phyloP scores from a whole-genome alignment of 2,329 filamentous ascomycete genomes.

The Tympanopsis confertula region DNA sequence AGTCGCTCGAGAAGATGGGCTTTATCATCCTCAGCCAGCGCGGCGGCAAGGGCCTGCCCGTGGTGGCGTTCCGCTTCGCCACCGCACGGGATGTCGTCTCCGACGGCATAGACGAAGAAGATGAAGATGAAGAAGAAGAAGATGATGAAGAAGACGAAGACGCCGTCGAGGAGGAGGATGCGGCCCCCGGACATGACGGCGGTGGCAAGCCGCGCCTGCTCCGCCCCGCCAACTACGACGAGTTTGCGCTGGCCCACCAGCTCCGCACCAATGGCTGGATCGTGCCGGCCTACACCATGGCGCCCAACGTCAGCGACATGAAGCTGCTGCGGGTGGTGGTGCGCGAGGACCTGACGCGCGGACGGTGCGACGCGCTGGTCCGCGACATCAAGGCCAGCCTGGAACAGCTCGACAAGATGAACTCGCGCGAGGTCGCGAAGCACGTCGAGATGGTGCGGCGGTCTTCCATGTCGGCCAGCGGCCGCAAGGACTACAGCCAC shows the following conservation, averaged over 20 bases:
- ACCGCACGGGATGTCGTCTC: conserved; percentile 38
- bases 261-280: conserved; percentile 83
- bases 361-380: conserved; percentile 69
- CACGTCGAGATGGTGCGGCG: conserved; percentile 36
- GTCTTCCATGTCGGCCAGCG: conserved; percentile 43
- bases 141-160: conserved; percentile 31
- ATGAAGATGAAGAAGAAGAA: background rate
- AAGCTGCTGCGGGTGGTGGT: conserved; percentile 91
- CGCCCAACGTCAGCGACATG: conserved; percentile 68
- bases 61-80: conserved; percentile 77
- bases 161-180: no score
- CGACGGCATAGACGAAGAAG: no score
- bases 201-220: background rate
- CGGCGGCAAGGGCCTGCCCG: conserved; percentile 66
- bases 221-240: conserved; percentile 43
- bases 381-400: conserved; percentile 69
- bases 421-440: conserved; percentile 57
- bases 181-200: background rate
- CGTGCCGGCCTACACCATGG: conserved; percentile 94
- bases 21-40: conserved; percentile 83
- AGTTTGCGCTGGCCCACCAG: conserved; percentile 73
- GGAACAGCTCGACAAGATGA: conserved; percentile 61
- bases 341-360: conserved; percentile 79
- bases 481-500: conserved; percentile 19
- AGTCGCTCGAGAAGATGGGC: conserved; percentile 60